Evolutionary conservation across 805 yeast species (phyloP), one percentile per base, ranked within the genome.

Genomic region (Diddensiella transvaalensis): DNA sequence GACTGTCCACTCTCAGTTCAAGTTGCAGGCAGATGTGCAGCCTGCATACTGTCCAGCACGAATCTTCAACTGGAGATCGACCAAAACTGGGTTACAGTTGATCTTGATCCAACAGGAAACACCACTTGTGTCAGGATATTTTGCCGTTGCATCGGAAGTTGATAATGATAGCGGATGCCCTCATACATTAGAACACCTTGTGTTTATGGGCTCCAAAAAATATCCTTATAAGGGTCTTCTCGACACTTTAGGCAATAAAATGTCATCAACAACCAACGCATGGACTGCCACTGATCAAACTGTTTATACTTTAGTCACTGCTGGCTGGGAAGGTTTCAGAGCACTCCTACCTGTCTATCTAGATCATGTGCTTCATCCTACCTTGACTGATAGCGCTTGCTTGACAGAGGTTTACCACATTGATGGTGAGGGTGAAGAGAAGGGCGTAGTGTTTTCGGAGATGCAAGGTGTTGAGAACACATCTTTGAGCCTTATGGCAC

Each of bases 251-350:
- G 96, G 97, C 3, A 87, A 88, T 61, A 69, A 86, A 48, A 82
- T 88, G 53, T 85, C 83, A 66, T 85, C 96, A 1, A 75, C 80
- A 3, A 93, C 98, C 0, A 93, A 93, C 62, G 99, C 99, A 0
- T 90, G 96, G 96, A 93, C 99, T 0, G 88, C 85, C 0, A 87
- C 93, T 3, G 98, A 93, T 67, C 95, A 87, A 62, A 93, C 99
- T 0, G 96, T 89, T 1, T 93, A 93, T 59, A 88, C 96, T 2
- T 72, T 93, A 48, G 77, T 85, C 5, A 82, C 95, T 33, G 98
- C 98, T 0, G 98, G 98, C 6, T 90, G 96, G 96, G 87, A 87
- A 48, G 98, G 97, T 1, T 93, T 93, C 68, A 79, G 78, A 42
- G 76, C 82, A 52, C 69, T 93, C 23, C 74, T 93, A 24, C 98